Base-by-base conservation (phyloP, 352 stramenopile genomes). In the Thraustotheca clavata region DNA sequence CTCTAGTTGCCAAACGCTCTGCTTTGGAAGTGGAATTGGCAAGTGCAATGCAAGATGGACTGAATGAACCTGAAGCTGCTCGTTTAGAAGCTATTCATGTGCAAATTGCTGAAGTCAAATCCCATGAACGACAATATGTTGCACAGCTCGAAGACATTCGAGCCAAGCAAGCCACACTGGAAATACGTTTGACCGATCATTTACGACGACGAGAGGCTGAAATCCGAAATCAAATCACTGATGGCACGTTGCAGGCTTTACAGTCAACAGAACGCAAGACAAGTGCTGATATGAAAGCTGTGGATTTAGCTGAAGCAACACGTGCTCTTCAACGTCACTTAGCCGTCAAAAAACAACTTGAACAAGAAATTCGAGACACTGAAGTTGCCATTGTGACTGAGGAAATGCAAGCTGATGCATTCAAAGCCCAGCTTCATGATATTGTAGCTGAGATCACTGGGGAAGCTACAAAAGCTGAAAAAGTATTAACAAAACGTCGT, bases 111-210 rank as follows among this genome's bases (percentile, higher is more conserved):
- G 62, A 77, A 18, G 71, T 98, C 29, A 83, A 97, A 57, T 69
- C 67, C n/a, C 79, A 97, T 68, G 88, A 97, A 49, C 86, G 93
- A 20, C 76, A 83, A 27, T 83, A 95, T 43, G 86, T 76, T 41
- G 76, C 79, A 34, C 68, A 75, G 16, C 67, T 98, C 7, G 91
- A 97, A 65, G 88, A 97, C 33, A 72, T 96, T n/a, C 84, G 85
- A 6, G 83, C 79, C 11, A 83, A 91, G 55, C 91, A 94, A 38
- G 83, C 97, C 32, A 79, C 80, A 12, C 77, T 98, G 18, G 77
- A 96, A 62, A 92, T 87, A 18, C 76, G 98, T 43, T 71, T 99
- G 8, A 77, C 86, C 48, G 82, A 98, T 66, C 98, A 98, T 69
- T 74, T 99, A 26, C 67, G 96, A 26, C 88, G 86, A 67, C 83